Base-by-base conservation (phyloP, 768 basidiomycete genomes). In the Thelephora ganbajun region DNA sequence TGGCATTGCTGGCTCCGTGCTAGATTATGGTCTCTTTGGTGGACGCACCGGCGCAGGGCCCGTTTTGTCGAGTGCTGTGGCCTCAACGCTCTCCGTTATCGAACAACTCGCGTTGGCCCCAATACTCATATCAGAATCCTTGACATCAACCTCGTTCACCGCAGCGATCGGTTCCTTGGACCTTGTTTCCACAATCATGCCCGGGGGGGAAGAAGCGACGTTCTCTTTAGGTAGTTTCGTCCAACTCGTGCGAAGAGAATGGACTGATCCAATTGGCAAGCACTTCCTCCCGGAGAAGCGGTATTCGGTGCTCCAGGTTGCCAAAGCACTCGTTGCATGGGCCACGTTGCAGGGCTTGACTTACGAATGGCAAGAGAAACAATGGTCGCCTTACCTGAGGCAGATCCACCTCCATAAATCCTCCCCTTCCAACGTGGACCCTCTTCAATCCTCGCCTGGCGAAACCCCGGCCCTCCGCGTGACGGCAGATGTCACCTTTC, bases 161-260 rank as follows among this genome's bases (percentile, higher is more conserved):
- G 83, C 83, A 2, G 87, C 83, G 0, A 76, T 84, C 49, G 74
- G 77, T 52, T 84, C 85, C 20, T 76, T 88, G 52, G 83, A 86
- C 56, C 70, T 79, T 41, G 73, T 88, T 35, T 74, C 80, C 9
- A 69, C 73, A 35, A 77, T 86, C 53, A 83, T 85, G 58, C 80
- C 81, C 2, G 80, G 80, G 3, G 79, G 77, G 56, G 80, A 77
- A 56, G 87, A 88, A 51, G 80, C 85, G 2, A 80, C 83, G 14
- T 89, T 89, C 61, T 87, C 85, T 1, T 67, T 91, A 6, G 79
- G 76, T 7, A 79, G 83, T 9, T 88, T 90, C 62, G 80, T 90
- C 47, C 72, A 69, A 30, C 76, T 91, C 30, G 84, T 90, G n/a
- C 76, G 76, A 46, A 69, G 80, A 35, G 87, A 91, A 65, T 83